phyloP scores from a whole-genome alignment of 164 flowering plant species.

The Amborella trichopoda region DNA sequence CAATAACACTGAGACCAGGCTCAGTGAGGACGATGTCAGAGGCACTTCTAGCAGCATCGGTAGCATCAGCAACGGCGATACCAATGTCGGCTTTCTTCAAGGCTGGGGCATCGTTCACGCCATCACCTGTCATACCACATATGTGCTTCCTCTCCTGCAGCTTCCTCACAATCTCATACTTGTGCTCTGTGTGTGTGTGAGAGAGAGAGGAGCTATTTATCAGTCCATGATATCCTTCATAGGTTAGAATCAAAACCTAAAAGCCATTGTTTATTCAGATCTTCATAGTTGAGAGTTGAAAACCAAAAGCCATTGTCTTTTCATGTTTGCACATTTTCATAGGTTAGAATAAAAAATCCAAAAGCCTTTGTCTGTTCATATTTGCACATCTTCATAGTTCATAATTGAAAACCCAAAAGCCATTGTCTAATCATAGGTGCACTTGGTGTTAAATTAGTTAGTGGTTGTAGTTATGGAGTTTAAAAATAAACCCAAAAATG shows the following conservation, averaged over 20 bases:
- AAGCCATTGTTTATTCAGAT: neutral
- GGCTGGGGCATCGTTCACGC: conserved; percentile 36
- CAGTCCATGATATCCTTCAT: no score
- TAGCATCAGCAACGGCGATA: conserved; percentile 34
- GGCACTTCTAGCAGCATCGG: conserved; percentile 32
- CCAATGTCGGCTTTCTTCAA: conserved; percentile 31
- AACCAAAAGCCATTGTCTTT: neutral
- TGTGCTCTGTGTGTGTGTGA: conserved; percentile 25
- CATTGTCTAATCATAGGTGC: neutral
- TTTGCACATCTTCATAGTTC: no score
- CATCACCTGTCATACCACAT: conserved; percentile 39
- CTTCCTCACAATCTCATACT: conserved; percentile 32
- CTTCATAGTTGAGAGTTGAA: neutral
- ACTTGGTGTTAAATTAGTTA: neutral
- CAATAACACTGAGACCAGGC: conserved; percentile 29
- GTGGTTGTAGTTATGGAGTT: neutral
- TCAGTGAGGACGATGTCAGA: conserved; percentile 36
- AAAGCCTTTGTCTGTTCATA: no score
- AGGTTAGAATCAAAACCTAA: neutral
- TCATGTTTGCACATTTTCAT: neutral
- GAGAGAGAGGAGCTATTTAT: no score
- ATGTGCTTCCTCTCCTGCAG: conserved; percentile 30
- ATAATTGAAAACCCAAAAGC: neutral
- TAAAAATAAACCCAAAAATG: no score
- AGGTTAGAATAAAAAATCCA: neutral